Conservation (phyloP, 2,329 filamentous ascomycete species). For the Sphaerostilbella broomeana region DNA sequence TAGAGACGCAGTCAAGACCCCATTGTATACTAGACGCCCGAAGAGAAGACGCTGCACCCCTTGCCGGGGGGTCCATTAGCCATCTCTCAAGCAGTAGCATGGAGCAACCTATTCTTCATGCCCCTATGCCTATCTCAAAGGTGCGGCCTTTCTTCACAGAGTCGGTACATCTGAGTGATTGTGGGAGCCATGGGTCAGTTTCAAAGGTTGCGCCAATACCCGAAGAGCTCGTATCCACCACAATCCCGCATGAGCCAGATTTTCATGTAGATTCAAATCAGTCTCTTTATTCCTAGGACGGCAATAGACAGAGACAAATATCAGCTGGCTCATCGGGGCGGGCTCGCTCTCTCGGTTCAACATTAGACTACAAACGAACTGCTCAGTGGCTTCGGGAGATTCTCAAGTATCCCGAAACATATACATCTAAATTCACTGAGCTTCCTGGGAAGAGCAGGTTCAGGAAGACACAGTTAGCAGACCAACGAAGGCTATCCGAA, state of each 20-base stretch:
- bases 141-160: constrained; percentile 13
- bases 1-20: background rate
- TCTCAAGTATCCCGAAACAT: constrained; percentile 21
- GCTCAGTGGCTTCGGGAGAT: constrained; percentile 29
- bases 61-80: too few species aligned
- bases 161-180: background rate
- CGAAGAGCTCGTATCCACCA: background rate
- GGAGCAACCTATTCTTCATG: constrained; percentile 10
- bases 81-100: too few species aligned
- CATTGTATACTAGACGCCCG: background rate
- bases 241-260: constrained; percentile 1
- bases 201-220: constrained; percentile 12
- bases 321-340: constrained; percentile 14
- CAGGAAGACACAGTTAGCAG: constrained; percentile 10
- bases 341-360: constrained; percentile 22
- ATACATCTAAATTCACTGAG: constrained; percentile 24
- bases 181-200: constrained; percentile 6
- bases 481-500: constrained; percentile 19
- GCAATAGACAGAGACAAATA: constrained; percentile 1
- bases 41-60: too few species aligned
- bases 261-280: constrained; percentile 8
- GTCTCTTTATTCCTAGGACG: constrained; percentile 5
- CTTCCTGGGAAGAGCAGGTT: constrained; percentile 16
- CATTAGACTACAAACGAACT: constrained; percentile 29
- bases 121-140: constrained; percentile 16